Base-by-base conservation (phyloP, 2,329 filamentous ascomycete species). In the Aspergillus japonicus region DNA sequence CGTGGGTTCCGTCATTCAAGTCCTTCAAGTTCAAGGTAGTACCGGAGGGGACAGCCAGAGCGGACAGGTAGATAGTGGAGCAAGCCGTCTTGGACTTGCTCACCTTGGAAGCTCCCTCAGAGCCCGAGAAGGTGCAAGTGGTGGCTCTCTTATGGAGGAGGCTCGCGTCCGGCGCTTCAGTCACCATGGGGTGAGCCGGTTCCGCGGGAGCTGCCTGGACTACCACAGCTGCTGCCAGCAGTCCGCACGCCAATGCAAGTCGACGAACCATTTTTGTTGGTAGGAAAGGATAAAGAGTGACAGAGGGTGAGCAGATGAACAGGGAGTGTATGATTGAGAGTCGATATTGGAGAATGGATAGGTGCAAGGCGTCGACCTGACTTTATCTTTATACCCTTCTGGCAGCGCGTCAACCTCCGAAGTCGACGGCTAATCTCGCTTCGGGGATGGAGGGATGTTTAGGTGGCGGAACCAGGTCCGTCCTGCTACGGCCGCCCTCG, bases 41-140 rank as follows among this genome's bases (percentile, higher is more conserved):
- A 23, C 50, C 50, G 4, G 50, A 52, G 21, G 50, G 50, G 50
- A 52, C 50, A 3, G 50, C 50, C 50, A 52, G 29, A n/a, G 21
- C 50, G 19, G 50, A 52, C 24, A 52, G 50, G 50, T 52, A 52
- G n/a, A 52, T 52, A 6, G 50, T 52, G 50, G 50, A 52, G 50
- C 50, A 52, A 24, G 26, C 33, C 10, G 50, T 52, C 31, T 52
- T 52, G n/a, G 50, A 52, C 31, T 52, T 52, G 31, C 50, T 52
- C 5, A 35, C 50, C n/a, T 52, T 52, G 31, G 50, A 52, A 7
- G 50, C 50, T 11, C 50, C 50, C 16, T 52, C 50, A 23, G 50
- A 52, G 31, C 50, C 50, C 4, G 50, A 52, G 29, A 52, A 52
- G 50, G 50, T 52, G 50, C 50, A 52, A 8, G 31, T 23, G 3